These are phyloP conservation scores for Leptodontidium sp. DNA, from an alignment of 2,329 filamentous ascomycete genomes.

Conservation along the genomic window DNA sequence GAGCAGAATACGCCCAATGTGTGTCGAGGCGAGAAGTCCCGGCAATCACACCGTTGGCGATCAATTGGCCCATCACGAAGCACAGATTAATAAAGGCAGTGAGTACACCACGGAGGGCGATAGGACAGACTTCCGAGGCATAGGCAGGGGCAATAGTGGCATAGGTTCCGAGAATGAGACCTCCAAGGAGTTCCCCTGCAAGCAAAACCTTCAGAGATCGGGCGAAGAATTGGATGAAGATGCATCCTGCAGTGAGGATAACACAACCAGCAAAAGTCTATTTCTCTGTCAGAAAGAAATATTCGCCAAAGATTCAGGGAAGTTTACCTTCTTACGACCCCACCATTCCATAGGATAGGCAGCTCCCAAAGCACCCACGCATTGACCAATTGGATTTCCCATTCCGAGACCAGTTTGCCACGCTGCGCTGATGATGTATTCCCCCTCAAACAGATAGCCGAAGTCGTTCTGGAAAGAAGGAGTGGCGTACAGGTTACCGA, in stretches of 20 bases:
- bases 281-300: background rate
- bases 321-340: constrained; percentile 32
- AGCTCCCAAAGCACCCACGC: constrained; percentile 55
- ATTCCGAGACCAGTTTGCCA: constrained; percentile 50
- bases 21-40: constrained; percentile 59
- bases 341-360: constrained; percentile 46
- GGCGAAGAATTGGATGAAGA: constrained; percentile 39
- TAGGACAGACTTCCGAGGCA: constrained; percentile 58
- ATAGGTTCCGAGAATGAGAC: constrained; percentile 59
- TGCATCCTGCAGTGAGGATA: constrained; percentile 29
- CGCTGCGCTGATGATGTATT: constrained; percentile 54
- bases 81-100: constrained; percentile 60
- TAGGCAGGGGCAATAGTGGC: constrained; percentile 51
- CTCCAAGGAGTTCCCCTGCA: constrained; percentile 47
- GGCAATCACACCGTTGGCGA: constrained; percentile 65
- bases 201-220: constrained; percentile 31
- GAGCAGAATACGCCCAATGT: constrained; percentile 63
- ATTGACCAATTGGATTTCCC: constrained; percentile 38
- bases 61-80: constrained; percentile 61
- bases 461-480: constrained; percentile 52
- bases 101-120: constrained; percentile 54
- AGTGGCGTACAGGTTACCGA: constrained; percentile 53
- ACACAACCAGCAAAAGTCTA: constrained; percentile 35
- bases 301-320: background rate
- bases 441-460: constrained; percentile 46